Base-by-base conservation (phyloP, 2,329 filamentous ascomycete genomes). In the Aspergillus calidoustus region DNA sequence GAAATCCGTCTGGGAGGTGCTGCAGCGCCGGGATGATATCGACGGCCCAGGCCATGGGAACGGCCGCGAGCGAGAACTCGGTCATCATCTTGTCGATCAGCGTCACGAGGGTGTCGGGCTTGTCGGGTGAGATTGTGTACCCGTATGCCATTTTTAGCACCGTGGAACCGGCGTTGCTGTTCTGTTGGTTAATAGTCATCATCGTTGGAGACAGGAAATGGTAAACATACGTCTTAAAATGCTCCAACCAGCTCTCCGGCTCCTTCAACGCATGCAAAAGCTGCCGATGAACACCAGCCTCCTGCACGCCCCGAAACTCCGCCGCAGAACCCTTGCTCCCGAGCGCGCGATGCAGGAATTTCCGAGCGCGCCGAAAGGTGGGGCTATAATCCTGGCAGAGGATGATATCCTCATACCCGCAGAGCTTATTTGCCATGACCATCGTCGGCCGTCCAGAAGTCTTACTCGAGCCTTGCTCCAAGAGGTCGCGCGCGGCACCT, bases 21-120 rank as follows among this genome's bases (percentile, higher is more conserved):
- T 56, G 70, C 23, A 74, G 59, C 2, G 63, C 41, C 2, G 82
- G 82, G 1, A 84, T 62, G 0, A 79, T 68, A 56, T 84, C 81
- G 1, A 84, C 81, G 4, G 76, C 59, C 77, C 77, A 84, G 5
- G 66, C 73, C 9, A 80, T 80, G 1, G 82, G 79, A 0, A 78
- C 71, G 1, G 69, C 71, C 1, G 80, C 77, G n/a, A 75, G 67
- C 0, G 76, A 72, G 58, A 84, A 82, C 6, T 79, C 64, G 2
- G 68, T 68, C 71, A 83, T 76, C 6, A 77, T 74, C 38, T 74
- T 66, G 13, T 78, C 75, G 2, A 76, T 77, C 28, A 83, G 47
- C 15, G 78, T 71, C 1, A 84, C 75, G 0, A 84, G 71, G 7
- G 71, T 68, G 17, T 73, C 72, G 3, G 46, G 50, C 6, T 57